Evolutionary conservation across 108 stramenopile genomes (phyloP).

Genomic region (Mediolabrus comicus): DNA sequence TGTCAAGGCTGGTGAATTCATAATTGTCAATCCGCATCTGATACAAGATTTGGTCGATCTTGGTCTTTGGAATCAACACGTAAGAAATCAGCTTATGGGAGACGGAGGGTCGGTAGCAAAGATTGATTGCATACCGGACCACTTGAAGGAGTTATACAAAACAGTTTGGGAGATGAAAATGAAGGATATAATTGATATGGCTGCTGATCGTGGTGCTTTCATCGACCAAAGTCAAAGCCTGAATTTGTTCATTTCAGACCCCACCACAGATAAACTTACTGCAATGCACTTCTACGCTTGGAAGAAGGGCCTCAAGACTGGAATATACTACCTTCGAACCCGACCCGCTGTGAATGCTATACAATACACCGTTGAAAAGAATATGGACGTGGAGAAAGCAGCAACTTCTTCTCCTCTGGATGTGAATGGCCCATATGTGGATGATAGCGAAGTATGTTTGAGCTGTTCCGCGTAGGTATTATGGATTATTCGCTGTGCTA

Average conservation of each 20-base stretch:
- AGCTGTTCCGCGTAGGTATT: conserved; percentile 49
- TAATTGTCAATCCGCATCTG: conserved; percentile 94
- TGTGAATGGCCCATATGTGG: not conserved
- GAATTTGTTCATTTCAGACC: conserved; percentile 95
- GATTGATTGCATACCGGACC: conserved; percentile 74
- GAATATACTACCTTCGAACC: conserved; percentile 97
- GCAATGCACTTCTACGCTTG: conserved; percentile 99
- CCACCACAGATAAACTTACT: conserved; percentile 89
- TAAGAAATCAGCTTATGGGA: conserved; percentile 93
- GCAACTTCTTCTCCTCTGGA: not conserved
- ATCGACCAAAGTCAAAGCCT: conserved; percentile 97
- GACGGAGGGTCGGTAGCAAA: conserved; percentile 90
- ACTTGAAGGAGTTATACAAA: conserved; percentile 93
- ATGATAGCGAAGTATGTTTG: conserved; percentile 37
- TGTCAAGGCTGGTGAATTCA: conserved; percentile 98
- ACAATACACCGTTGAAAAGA: conserved; percentile 95
- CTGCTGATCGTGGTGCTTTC: conserved; percentile 94
- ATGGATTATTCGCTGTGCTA: too few species aligned
- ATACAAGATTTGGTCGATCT: conserved; percentile 92
- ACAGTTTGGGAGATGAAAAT: conserved; percentile 99
- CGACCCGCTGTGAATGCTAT: conserved; percentile 97
- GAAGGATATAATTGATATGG: conserved; percentile 94
- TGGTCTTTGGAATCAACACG: conserved; percentile 90
- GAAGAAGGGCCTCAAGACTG: conserved; percentile 94
- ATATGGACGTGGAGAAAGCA: conserved; percentile 5